These are phyloP conservation scores for Apiospora saccharicola DNA, from an alignment of 2,329 filamentous ascomycete genomes.

Conservation along the genomic window DNA sequence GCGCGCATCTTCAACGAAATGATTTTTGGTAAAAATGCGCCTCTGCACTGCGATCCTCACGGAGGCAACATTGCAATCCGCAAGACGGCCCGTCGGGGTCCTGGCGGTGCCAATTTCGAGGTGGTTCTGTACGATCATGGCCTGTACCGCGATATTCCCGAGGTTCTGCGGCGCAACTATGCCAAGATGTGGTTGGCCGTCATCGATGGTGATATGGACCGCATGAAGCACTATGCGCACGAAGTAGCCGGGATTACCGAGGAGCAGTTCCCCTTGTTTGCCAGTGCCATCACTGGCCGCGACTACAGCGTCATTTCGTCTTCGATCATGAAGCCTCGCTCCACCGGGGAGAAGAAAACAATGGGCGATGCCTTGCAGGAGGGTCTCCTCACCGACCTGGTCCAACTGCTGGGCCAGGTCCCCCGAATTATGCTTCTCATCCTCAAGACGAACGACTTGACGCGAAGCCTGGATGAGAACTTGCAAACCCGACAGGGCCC, in stretches of 20 bases:
- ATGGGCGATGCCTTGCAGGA: conserved; percentile 87
- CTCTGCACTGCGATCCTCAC: conserved; percentile 95
- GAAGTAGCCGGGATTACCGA: conserved; percentile 90
- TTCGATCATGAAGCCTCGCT: conserved; percentile 66
- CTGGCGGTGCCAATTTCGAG: conserved; percentile 80
- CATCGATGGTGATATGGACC: conserved; percentile 83
- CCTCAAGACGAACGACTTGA: conserved; percentile 97
- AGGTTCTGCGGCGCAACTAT: conserved; percentile 80
- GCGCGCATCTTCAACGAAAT: conserved; percentile 98
- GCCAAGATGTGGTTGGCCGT: conserved; percentile 98
- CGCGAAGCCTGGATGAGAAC: conserved; percentile 90
- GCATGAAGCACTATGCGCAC: conserved; percentile 87
- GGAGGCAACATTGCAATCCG: conserved; percentile 95
- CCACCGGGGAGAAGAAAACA: conserved; percentile 80
- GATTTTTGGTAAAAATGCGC: conserved; percentile 91
- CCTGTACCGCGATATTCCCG: conserved; percentile 90
- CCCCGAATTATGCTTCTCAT: conserved; percentile 93
- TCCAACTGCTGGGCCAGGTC: conserved; percentile 86
- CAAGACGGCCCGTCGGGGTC: conserved; percentile 68
- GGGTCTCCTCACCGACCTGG: conserved; percentile 86
- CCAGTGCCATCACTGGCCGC: conserved; percentile 92
- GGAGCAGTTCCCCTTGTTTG: conserved; percentile 92
- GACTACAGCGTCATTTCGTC: conserved; percentile 81
- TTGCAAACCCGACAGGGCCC: conserved; percentile 76
- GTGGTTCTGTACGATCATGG: conserved; percentile 97